Base-by-base conservation (phyloP, 2,329 filamentous ascomycete species). In the Chrysoporthe deuterocubensis region DNA sequence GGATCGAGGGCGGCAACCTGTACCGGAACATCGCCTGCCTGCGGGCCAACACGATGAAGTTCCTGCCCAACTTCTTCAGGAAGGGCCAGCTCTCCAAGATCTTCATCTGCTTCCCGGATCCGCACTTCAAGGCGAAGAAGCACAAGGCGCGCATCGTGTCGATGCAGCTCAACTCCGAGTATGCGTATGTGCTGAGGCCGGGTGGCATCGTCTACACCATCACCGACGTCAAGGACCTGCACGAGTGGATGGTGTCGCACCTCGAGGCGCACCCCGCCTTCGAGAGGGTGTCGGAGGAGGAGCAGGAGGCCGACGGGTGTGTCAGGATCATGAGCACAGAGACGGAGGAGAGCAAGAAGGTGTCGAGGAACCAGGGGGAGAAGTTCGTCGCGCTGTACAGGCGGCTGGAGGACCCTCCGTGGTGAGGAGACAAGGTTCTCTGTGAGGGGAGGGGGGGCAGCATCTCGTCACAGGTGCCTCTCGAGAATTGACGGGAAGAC, bases 321-420 rank as follows among this genome's bases (percentile, higher is more conserved):
- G 91, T 95, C 7, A 81, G 81, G 67, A 83, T 92, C 65, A 96
- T 96, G 92, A 85, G 82, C 75, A 86, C 85, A 46, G 94, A 96
- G 81, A 99, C 96, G 3, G 96, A 99, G 79, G 96, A 99, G 82
- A 93, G 94, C 44, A 97, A 97, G 83, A 99, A 99, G 82, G 96
- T 99, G 16, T 88, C 90, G 73, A 88, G 96, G 76, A 97, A 98
- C 80, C 89, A 92, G 54, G 96, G 96, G 0, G 87, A 89, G 76
- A 99, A 98, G 81, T 97, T 92, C 80, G 91, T 98, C 60, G 95
- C 94, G 52, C 87, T 97, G 62, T 99, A 96, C 78, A 87, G 91
- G 75, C 89, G 96, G 71, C 80, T 90, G 70, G 89, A 92, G 75
- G 91, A 97, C 81, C 94, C 93, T 8, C 84, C 87, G 21, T 97